Conservation (phyloP, 169 alveolate species). For the Eimeria necatrix region DNA sequence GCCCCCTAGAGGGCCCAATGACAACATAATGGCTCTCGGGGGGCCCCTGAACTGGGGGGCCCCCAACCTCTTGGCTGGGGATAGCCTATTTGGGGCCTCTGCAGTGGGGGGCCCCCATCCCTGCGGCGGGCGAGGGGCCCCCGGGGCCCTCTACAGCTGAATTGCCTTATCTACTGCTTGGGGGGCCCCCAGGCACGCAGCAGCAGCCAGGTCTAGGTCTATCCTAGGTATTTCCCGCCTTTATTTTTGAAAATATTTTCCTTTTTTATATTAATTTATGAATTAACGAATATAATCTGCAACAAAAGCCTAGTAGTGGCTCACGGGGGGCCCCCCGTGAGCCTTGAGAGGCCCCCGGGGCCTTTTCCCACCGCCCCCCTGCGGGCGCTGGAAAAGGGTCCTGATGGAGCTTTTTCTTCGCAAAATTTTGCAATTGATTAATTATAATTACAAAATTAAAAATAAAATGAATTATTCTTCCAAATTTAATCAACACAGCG, state of each 20-base stretch:
- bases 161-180: neutral
- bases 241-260: too few relatives aligned
- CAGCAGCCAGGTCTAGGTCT: neutral
- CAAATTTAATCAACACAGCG: too few relatives aligned
- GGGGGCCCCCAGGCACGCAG: neutral
- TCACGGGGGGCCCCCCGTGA: neutral
- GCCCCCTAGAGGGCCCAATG: too few relatives aligned
- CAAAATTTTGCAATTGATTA: too few relatives aligned
- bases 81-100: neutral
- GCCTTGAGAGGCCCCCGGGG: slow-evolving; percentile 7
- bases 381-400: too few relatives aligned
- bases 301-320: neutral
- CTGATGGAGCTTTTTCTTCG: too few relatives aligned
- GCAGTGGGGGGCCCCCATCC: slow-evolving; percentile 47
- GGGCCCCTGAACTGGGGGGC: slow-evolving; percentile 26
- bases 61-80: neutral
- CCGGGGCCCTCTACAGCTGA: neutral
- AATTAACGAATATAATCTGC: neutral
- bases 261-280: neutral
- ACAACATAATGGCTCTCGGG: neutral
- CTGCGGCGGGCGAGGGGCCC: slow-evolving; percentile 6
- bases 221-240: too few relatives aligned
- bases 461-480: too few relatives aligned
- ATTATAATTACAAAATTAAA: too few relatives aligned
- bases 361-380: too few relatives aligned